Percentiles rank a stretch among this genome's conserved stretches.
These are phyloP conservation scores for Metschnikowia koreensis DNA, from an alignment of 805 yeast genomes.

Conservation along the genomic window DNA sequence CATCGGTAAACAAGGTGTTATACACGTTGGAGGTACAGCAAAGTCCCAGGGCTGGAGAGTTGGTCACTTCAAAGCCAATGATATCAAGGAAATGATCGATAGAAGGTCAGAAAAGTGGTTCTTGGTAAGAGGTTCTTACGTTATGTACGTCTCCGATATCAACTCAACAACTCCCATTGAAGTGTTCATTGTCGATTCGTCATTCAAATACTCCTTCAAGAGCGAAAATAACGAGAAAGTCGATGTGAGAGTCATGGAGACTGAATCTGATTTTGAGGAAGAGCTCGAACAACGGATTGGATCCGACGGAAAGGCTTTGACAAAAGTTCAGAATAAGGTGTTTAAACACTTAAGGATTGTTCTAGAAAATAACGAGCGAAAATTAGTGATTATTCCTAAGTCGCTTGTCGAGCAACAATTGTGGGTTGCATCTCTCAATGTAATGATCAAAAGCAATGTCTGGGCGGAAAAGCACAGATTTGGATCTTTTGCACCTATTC, in stretches of 20 bases:
- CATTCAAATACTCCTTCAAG: conserved; percentile 57
- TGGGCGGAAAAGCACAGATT: conserved; percentile 82
- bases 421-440: conserved; percentile 74
- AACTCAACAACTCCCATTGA: conserved; percentile 86
- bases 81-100: conserved; percentile 79
- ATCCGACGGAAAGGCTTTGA: conserved; percentile 19
- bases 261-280: conserved; percentile 47
- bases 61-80: conserved; percentile 78
- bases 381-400: conserved; percentile 66
- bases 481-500: conserved; percentile 87
- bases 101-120: conserved; percentile 95
- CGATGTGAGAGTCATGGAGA: conserved; percentile 27
- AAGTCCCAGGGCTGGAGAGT: conserved; percentile 95
- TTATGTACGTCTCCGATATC: conserved; percentile 82
- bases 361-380: conserved; percentile 74
- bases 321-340: conserved; percentile 41
- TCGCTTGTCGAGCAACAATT: conserved; percentile 61
- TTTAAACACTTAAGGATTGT: conserved; percentile 52
- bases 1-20: conserved; percentile 85
- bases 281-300: conserved; percentile 26
- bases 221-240: conserved; percentile 30
- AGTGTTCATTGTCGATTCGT: conserved; percentile 82
- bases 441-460: conserved; percentile 62
- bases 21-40: conserved; percentile 79
- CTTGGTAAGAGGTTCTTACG: conserved; percentile 76